These are phyloP conservation scores for Castanea sativa DNA, from an alignment of 306 rosid genomes.

Conservation along the genomic window DNA sequence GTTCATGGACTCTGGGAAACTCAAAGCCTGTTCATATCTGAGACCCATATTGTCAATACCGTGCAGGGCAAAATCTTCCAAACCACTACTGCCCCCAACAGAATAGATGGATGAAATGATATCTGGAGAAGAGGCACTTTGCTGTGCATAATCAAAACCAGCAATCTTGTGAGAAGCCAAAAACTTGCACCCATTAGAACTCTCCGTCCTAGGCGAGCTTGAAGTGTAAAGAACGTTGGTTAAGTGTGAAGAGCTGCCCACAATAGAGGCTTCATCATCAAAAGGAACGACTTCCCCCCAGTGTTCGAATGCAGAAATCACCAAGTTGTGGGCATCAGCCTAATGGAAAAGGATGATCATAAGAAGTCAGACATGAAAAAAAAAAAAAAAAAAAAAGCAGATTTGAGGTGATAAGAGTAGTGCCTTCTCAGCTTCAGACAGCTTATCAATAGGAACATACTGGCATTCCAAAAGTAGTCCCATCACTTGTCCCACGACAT, in stretches of 20 bases:
- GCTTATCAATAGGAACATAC: slow-evolving; percentile 60
- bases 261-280: slow-evolving; percentile 68
- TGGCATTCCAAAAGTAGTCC: slow-evolving; percentile 68
- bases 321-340: slow-evolving; percentile 70
- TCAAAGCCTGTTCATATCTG: slow-evolving; percentile 57
- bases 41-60: slow-evolving; percentile 55
- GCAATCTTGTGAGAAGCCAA: slow-evolving; percentile 52
- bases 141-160: slow-evolving; percentile 59
- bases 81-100: slow-evolving; percentile 48
- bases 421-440: slow-evolving; percentile 85
- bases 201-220: slow-evolving; percentile 57
- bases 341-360: slow-evolving; percentile 30
- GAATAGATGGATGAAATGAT: slow-evolving; percentile 77
- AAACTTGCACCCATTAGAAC: slow-evolving; percentile 62
- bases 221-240: slow-evolving; percentile 40
- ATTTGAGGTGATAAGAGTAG: slow-evolving; percentile 24
- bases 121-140: slow-evolving; percentile 65
- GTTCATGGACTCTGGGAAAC: slow-evolving; percentile 60
- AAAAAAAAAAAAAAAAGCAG: slow-evolving; percentile 4
- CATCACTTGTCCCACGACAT: slow-evolving; percentile 77
- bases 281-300: slow-evolving; percentile 44
- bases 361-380: slow-evolving; percentile 21
- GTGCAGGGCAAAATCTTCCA: slow-evolving; percentile 73
- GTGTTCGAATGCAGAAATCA: slow-evolving; percentile 61
- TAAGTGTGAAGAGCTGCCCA: slow-evolving; percentile 43